Evolutionary conservation across 129 eudicot genomes (phyloP).

Genomic region (Pseudognaphalium luteoalbum): DNA sequence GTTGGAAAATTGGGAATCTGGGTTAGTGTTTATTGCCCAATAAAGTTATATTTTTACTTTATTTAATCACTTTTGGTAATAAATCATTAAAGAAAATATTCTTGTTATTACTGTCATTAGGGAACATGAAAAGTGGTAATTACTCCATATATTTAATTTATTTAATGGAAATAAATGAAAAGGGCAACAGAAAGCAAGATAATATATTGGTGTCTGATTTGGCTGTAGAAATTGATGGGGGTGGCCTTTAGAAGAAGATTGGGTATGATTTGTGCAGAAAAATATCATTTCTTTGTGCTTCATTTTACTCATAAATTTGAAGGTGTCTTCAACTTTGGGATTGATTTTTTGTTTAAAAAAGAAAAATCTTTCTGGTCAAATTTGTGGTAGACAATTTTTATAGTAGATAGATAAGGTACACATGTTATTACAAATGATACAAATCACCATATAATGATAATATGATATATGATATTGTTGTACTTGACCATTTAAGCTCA

Average conservation of each 20-base stretch:
- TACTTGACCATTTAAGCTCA: slow-evolving; percentile 5
- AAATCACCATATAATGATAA: background rate
- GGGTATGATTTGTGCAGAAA: slow-evolving; percentile 16
- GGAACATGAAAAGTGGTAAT: slow-evolving; percentile 15
- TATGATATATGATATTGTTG: slow-evolving; percentile 2
- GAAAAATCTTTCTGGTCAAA: background rate
- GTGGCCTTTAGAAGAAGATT: background rate
- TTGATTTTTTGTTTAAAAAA: background rate
- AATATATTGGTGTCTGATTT: slow-evolving; percentile 25
- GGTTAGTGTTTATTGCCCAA: background rate
- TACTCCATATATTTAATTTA: too few relatives aligned
- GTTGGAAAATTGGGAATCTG: slow-evolving; percentile 20
- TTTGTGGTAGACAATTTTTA: background rate
- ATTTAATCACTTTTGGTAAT: slow-evolving; percentile 2
- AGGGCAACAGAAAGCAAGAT: slow-evolving; percentile 28
- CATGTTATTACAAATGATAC: slow-evolving; percentile 16
- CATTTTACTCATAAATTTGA: background rate
- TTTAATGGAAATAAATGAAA: slow-evolving; percentile 20
- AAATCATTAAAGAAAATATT: background rate
- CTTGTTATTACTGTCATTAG: slow-evolving; percentile 16
- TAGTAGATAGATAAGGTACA: slow-evolving; percentile 11
- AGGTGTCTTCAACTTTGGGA: background rate
- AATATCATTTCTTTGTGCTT: slow-evolving; percentile 3
- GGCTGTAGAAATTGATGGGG: slow-evolving; percentile 21
- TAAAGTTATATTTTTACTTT: background rate